Evolutionary conservation across 2,329 filamentous ascomycete species (phyloP).

Genomic region (Graphilbum sp.): DNA sequence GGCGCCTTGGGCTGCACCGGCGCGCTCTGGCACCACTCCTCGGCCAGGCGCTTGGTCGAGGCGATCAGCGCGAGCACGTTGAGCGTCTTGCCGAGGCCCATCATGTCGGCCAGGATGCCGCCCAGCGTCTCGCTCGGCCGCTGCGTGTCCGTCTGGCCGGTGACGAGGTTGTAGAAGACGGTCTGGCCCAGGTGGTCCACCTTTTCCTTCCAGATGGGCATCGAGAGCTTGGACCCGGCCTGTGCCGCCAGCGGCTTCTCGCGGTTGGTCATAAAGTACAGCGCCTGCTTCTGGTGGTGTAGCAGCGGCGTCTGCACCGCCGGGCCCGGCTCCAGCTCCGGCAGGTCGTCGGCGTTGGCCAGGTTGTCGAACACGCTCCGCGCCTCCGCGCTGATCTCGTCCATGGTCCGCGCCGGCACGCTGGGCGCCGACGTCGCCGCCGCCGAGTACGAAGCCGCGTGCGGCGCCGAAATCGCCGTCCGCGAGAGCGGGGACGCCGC

Average conservation of each 20-base stretch:
- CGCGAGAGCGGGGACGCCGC: background rate
- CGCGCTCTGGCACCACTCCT: constrained; percentile 38
- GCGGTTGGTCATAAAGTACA: constrained; percentile 70
- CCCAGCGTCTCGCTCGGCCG: constrained; percentile 52
- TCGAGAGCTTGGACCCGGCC: constrained; percentile 39
- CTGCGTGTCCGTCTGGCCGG: constrained; percentile 43
- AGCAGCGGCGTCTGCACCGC: constrained; percentile 54
- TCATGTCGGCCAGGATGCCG: constrained; percentile 70
- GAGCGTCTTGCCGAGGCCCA: constrained; percentile 77
- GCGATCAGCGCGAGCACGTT: constrained; percentile 69
- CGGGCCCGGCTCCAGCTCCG: constrained; percentile 49
- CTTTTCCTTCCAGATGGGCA: constrained; percentile 61
- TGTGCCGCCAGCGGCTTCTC: constrained; percentile 51
- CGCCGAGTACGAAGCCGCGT: background rate
- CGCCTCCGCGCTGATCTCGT: constrained; percentile 76
- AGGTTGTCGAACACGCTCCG: constrained; percentile 79
- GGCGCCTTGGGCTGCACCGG: constrained; percentile 32
- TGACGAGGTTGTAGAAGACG: constrained; percentile 73
- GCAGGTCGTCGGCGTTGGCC: constrained; percentile 57
- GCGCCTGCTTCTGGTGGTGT: constrained; percentile 75
- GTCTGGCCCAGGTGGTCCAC: constrained; percentile 33
- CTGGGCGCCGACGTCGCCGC: constrained; percentile 2
- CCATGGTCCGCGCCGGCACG: constrained; percentile 42
- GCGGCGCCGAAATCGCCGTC: background rate
- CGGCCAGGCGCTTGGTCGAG: constrained; percentile 45